Evolutionary conservation across 2,329 filamentous ascomycete species (phyloP).

Genomic region (Alternaria sp.): DNA sequence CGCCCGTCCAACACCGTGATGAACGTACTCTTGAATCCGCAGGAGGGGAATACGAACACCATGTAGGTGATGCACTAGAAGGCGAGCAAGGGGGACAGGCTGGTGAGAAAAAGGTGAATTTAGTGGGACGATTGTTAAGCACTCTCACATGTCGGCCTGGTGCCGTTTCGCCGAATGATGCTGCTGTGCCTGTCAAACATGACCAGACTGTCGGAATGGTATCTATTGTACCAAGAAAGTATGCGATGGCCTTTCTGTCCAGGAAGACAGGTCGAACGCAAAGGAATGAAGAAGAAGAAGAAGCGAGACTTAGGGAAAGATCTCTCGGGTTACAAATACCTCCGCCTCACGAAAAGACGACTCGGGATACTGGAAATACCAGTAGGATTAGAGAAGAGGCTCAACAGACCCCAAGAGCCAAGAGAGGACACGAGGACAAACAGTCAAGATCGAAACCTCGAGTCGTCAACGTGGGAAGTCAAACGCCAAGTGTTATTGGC

Average conservation of each 20-base stretch:
- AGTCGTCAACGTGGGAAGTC: background rate
- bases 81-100: background rate
- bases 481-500: background rate
- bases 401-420: background rate
- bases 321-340: background rate
- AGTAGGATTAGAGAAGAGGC: background rate
- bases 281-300: background rate
- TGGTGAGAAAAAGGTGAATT: background rate
- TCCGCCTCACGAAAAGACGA: background rate
- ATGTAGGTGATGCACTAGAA: background rate
- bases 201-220: background rate
- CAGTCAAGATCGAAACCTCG: background rate
- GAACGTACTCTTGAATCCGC: background rate
- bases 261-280: background rate
- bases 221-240: background rate
- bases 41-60: background rate
- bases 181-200: background rate
- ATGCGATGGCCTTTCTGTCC: background rate
- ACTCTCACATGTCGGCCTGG: slow-evolving; percentile 5
- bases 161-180: background rate
- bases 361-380: background rate
- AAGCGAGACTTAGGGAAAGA: background rate
- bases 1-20: background rate
- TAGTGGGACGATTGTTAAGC: background rate
- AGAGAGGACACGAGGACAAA: background rate